Base-by-base conservation (phyloP, 371 early-diverging fungal genomes). In the Lichtheimia corymbifera region DNA sequence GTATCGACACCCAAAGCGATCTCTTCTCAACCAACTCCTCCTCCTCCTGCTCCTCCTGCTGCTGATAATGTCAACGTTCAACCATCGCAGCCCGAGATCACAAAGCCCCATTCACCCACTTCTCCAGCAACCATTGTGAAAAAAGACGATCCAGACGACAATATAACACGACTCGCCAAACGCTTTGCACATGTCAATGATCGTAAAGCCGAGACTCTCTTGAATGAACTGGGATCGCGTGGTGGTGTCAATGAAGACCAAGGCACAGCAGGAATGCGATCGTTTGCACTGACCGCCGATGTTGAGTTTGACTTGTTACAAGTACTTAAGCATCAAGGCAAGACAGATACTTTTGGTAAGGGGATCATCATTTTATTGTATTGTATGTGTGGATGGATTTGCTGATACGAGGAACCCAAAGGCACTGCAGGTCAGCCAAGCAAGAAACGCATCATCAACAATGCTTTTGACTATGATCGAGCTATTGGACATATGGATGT, bases 401-500 rank as follows among this genome's bases (percentile, higher is more conserved):
- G 9, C 40, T 60, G 15, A 24, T 20, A 55, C 20, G 43, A 17
- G 28, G 9, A 12, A 7, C 51, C 24, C 35, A 40, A 20, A 41
- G 43, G 53, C 50, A 25, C 35, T 12, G 47, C 24, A 5, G 18
- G 50, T 20, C 55, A 27, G 41, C 43, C 44, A 27, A 52, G 20
- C 35, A 35, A 35, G 35, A 35, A 35, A 18, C 52, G 40, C 14
- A 20, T 54, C 11, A 28, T 45, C n/a, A 22, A 57, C 2, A 47
- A 40, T 13, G 54, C 62, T 28, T 28, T 56, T 15, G 72, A 71
- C 5, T 67, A 65, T 28, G 80, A 83, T 51, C 75, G 73, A 30
- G 59, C 71, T 28, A 62, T 86, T 15, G 70, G 74, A 13, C 75
- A 75, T 11, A 62, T 87, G 42, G 83, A 87, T 65, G 65, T 84